Conservation (phyloP, 192 early-diverging fungal species). For the Coemansia sp. region DNA sequence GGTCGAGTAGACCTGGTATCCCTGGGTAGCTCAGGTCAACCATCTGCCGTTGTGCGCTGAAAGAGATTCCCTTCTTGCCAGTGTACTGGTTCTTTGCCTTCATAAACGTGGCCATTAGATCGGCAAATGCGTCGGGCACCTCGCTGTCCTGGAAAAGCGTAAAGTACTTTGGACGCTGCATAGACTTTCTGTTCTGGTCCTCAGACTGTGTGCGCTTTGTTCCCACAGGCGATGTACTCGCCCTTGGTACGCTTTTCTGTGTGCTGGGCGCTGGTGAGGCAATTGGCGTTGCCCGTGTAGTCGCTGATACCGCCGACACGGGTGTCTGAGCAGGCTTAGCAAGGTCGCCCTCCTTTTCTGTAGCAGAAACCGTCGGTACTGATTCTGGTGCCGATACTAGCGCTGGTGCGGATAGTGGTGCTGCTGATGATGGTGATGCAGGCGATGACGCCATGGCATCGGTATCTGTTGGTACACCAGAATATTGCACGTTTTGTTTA, state of each 20-base stretch:
- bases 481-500: neutral
- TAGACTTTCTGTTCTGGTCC: conserved; percentile 25
- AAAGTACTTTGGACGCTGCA: conserved; percentile 51
- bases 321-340: no score
- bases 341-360: no score
- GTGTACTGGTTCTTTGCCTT: conserved; percentile 59
- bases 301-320: neutral
- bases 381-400: neutral
- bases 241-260: conserved; percentile 2
- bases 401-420: conserved; percentile 3
- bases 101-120: conserved; percentile 66
- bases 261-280: neutral
- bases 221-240: conserved; percentile 45
- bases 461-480: neutral
- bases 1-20: conserved; percentile 79
- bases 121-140: conserved; percentile 64
- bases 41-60: conserved; percentile 60
- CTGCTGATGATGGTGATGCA: conserved; percentile 1
- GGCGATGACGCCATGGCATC: neutral
- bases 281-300: neutral
- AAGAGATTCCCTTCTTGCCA: conserved; percentile 16
- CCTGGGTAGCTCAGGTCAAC: conserved; percentile 80
- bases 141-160: conserved; percentile 47
- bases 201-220: conserved; percentile 31
- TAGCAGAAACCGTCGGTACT: neutral